phyloP scores from a whole-genome alignment of 2,329 filamentous ascomycete species.

The Alternaria infectoria region DNA sequence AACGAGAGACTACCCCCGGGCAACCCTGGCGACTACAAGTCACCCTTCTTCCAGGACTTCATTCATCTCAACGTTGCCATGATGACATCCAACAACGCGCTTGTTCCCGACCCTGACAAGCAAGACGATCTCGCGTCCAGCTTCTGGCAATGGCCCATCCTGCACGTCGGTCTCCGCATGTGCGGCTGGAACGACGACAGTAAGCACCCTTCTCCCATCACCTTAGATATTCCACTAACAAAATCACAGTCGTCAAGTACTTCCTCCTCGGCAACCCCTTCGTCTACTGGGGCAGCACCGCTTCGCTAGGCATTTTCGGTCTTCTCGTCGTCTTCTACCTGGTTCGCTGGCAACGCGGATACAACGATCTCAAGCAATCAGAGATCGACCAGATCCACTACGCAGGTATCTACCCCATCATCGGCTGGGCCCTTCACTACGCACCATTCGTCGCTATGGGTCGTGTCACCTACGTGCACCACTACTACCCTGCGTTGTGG shows the following conservation, averaged over 20 bases:
- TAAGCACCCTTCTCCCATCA: slow-evolving; percentile 24
- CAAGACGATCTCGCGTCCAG: slow-evolving; percentile 96
- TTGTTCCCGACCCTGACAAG: slow-evolving; percentile 97
- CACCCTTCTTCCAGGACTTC: slow-evolving; percentile 96
- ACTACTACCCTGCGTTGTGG: slow-evolving; percentile 98
- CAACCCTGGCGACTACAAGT: slow-evolving; percentile 91
- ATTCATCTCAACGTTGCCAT: slow-evolving; percentile 98
- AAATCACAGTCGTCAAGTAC: slow-evolving; percentile 76
- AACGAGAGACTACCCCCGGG: slow-evolving; percentile 91
- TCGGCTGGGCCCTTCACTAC: slow-evolving; percentile 97
- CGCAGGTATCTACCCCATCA: slow-evolving; percentile 84
- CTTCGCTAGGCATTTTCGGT: slow-evolving; percentile 74
- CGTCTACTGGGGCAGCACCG: slow-evolving; percentile 93
- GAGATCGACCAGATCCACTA: slow-evolving; percentile 97
- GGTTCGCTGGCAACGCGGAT: slow-evolving; percentile 95
- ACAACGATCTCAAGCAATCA: slow-evolving; percentile 75
- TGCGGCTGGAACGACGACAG: slow-evolving; percentile 94
- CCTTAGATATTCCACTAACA: slow-evolving; percentile 17
- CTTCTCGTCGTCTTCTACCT: slow-evolving; percentile 82
- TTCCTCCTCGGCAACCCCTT: slow-evolving; percentile 96
- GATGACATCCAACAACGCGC: slow-evolving; percentile 99
- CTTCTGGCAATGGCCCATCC: slow-evolving; percentile 98
- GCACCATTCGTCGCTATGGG: slow-evolving; percentile 97
- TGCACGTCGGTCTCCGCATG: slow-evolving; percentile 96
- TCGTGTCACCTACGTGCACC: slow-evolving; percentile 97